Conservation (phyloP, 176 grass and related monocot genomes). For the Oryza coarctata region DNA sequence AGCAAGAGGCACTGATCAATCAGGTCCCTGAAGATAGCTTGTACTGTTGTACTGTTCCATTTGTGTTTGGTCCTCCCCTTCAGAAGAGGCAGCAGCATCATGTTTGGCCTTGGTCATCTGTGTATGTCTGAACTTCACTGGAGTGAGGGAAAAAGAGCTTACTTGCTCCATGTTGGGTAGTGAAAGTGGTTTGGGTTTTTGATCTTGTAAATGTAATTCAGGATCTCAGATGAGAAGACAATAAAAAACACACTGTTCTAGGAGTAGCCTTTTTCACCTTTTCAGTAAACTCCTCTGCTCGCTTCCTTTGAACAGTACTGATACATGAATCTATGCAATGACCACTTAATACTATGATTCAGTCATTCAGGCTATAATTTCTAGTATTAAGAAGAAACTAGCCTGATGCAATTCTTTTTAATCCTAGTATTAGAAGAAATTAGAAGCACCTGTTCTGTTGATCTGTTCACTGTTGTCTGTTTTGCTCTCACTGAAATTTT, state of each 20-base stretch:
- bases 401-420: neutral
- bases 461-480: neutral
- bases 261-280: neutral
- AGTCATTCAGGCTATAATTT: neutral
- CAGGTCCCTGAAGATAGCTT: neutral
- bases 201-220: slow-evolving; percentile 16
- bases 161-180: neutral
- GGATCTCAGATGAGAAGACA: neutral
- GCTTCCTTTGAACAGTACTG: neutral
- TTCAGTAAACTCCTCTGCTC: neutral
- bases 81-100: neutral
- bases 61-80: neutral
- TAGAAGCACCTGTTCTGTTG: neutral
- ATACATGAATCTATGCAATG: neutral
- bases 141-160: neutral
- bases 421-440: neutral
- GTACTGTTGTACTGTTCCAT: slow-evolving; percentile 1
- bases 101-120: neutral
- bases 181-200: neutral
- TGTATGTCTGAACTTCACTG: slow-evolving; percentile 7
- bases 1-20: neutral
- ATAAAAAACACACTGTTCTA: neutral
- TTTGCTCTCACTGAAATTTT: neutral
- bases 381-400: neutral
- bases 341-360: neutral